A percentile compares a stretch with the other conserved stretches of the same genome.
Evolutionary conservation across 345 rosid genomes (phyloP).

Genomic region (Murraya paniculata): DNA sequence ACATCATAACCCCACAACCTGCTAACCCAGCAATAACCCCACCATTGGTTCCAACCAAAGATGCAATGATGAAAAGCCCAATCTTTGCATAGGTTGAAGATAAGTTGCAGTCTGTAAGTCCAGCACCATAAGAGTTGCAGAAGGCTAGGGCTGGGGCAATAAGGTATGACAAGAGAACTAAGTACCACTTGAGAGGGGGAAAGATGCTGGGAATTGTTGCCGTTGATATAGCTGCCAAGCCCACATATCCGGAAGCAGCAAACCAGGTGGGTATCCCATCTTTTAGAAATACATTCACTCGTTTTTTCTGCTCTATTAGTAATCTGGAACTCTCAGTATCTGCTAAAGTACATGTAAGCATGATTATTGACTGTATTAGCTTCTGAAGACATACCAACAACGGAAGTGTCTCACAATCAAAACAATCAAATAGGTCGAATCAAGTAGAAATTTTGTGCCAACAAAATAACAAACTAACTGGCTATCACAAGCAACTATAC

Average conservation of each 20-base stretch:
- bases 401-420: background rate
- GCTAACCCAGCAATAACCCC: constrained; percentile 90
- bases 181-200: constrained; percentile 85
- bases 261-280: constrained; percentile 74
- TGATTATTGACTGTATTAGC: background rate
- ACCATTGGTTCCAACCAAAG: constrained; percentile 70
- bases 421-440: background rate
- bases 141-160: constrained; percentile 91
- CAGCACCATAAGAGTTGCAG: constrained; percentile 88
- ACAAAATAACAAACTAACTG: background rate
- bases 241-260: constrained; percentile 80
- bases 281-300: constrained; percentile 69
- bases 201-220: constrained; percentile 67
- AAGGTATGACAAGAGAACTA: constrained; percentile 70
- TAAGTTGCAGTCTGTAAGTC: constrained; percentile 84
- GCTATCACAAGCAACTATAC: background rate
- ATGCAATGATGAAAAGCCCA: constrained; percentile 83
- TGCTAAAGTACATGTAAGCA: constrained; percentile 20
- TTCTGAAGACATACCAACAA: background rate
- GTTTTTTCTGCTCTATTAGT: constrained; percentile 52
- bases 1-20: constrained; percentile 90
- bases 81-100: constrained; percentile 85
- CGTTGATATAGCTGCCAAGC: constrained; percentile 80
- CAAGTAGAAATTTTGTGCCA: background rate
- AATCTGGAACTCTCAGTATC: constrained; percentile 50